Evolutionary conservation across 805 yeast species (phyloP).

Genomic region (Candida cerambycidarum): DNA sequence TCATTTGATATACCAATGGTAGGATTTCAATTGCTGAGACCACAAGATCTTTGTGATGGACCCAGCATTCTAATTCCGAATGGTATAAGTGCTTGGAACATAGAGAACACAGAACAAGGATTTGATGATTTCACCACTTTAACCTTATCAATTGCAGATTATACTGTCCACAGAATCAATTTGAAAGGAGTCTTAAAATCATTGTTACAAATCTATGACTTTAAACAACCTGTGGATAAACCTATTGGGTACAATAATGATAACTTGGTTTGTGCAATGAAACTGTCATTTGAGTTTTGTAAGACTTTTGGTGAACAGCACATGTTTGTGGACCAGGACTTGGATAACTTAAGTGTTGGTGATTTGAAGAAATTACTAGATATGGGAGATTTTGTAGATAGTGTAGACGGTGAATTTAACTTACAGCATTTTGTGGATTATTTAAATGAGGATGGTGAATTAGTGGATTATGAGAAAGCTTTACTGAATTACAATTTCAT

Average conservation of each 20-base stretch:
- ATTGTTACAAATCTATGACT: slow-evolving; percentile 12
- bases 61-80: slow-evolving; percentile 36
- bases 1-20: slow-evolving; percentile 32
- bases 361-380: slow-evolving; percentile 11
- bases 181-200: slow-evolving; percentile 31
- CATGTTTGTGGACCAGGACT: not conserved
- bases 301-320: slow-evolving; percentile 22
- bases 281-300: slow-evolving; percentile 29
- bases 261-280: slow-evolving; percentile 32
- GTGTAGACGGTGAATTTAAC: slow-evolving; percentile 11
- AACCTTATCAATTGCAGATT: slow-evolving; percentile 38
- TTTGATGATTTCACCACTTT: slow-evolving; percentile 31
- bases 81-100: slow-evolving; percentile 32
- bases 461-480: slow-evolving; percentile 13
- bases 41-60: slow-evolving; percentile 26
- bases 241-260: slow-evolving; percentile 20
- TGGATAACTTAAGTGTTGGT: not conserved
- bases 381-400: slow-evolving; percentile 4
- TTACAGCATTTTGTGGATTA: slow-evolving; percentile 13
- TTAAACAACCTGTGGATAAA: slow-evolving; percentile 9
- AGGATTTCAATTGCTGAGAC: slow-evolving; percentile 24
- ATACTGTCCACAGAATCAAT: slow-evolving; percentile 34
- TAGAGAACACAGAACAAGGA: slow-evolving; percentile 6
- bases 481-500: slow-evolving; percentile 1
- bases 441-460: slow-evolving; percentile 11